Base-by-base conservation (phyloP, 2,329 filamentous ascomycete species). In the Herpotrichia juniperi region DNA sequence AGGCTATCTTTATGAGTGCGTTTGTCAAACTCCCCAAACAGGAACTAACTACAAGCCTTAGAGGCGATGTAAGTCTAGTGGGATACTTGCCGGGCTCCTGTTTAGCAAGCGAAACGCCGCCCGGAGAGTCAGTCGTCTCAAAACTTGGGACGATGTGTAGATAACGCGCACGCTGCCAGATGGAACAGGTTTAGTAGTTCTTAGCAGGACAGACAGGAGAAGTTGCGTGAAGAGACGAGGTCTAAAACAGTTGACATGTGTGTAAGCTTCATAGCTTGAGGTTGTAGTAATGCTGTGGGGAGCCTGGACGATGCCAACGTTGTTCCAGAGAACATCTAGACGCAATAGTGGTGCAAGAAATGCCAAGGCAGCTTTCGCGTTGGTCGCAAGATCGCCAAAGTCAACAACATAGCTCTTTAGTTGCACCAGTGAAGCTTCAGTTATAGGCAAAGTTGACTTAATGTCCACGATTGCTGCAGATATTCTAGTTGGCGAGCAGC, bases 381-480 rank as follows among this genome's bases (percentile, higher is more conserved):
- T 53, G 12, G 55, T 54, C 26, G 48, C 42, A 17, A 62, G 55
- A 56, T 79, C 73, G 42, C 70, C 60, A 4, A 81, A 71, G 42
- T 78, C 73, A 4, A 64, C 50, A 0, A 77, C 72, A 21, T 50
- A 31, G 61, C 45, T 3, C 65, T 59, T 39, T 31, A 75, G 62
- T 7, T 60, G 50, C 5, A 75, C 53, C 43, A 61, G 61, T 9
- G 62, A 51, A 44, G 72, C 57, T 8, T 50, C 57, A 32, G 62
- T 58, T 35, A 63, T 55, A 1, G 68, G 63, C 6, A 63, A 53
- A 8, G 46, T 39, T 3, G 52, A 40, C 16, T 69, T 70, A 56
- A 84, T 79, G 4, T 69, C 56, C 1, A 67, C 59, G 43, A 85
- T 79, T n/a, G 81, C 80, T 2, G 63, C 55, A 6, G 61, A 55